Evolutionary conservation across 441 rosid genomes (phyloP), one percentile per base, ranked within the genome.

Genomic region (Adansonia grandidieri): DNA sequence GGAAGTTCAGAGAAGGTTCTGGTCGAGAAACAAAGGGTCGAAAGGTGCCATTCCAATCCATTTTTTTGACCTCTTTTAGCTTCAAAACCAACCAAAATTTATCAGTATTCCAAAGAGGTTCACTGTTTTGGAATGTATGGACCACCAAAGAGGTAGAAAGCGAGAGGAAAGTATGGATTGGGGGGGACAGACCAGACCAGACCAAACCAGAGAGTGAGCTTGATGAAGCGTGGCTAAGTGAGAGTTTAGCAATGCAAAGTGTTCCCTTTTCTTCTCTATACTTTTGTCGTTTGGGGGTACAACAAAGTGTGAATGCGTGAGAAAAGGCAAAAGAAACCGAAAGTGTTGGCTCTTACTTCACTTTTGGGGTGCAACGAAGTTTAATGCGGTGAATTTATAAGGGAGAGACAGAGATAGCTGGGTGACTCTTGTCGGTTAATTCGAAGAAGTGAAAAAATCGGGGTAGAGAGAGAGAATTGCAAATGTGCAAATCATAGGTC

Each of bases 11-110:
- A 65, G 93, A 83, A 71, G 88, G 22, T 45, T 84, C 88, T 2
- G 89, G 88, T 44, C 85, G 85, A 64, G 88, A 63, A 80, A 84
- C 85, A 69, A 85, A 88, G 78, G 71, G 73, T 74, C 89, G 86
- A 54, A 87, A 62, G 84, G 75, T 80, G 75, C 80, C 74, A 80
- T 81, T 86, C 93, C 92, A 91, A 69, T 91, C 95, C 95, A 89
- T 90, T 14, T 19, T 75, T 54, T 69, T 78, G 63, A 17, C n/a
- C 72, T 69, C 60, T 24, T 45, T 54, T 54, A n/a, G 15, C 73
- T 72, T 63, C 44, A 22, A 22, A 69, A 47, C 15, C 45, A 58
- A 15, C 47, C 68, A 20, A 60, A 67, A 69, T 58, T 44, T 58
- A 50, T 28, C 58, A 6, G n/a, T 44, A n/a, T 44, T 3, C n/a